Conservation (phyloP, 805 yeast genomes). For the Wickerhamomyces ciferrii region DNA sequence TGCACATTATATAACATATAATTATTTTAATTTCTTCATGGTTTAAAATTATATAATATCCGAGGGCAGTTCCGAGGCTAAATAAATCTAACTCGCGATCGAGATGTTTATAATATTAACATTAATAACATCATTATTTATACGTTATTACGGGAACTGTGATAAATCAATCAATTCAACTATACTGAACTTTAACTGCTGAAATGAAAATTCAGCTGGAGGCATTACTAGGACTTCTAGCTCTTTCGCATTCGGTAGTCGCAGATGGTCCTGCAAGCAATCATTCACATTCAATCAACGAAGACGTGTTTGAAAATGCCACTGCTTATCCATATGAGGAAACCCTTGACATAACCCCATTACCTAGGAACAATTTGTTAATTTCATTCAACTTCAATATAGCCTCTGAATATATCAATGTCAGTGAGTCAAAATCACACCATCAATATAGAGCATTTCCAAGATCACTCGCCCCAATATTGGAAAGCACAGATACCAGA, state of each 20-base stretch:
- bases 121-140: no score
- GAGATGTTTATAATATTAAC: not conserved
- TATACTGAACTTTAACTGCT: no score
- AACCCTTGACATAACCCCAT: constrained; percentile 55
- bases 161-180: not conserved
- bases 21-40: no score
- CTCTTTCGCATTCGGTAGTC: not conserved
- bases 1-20: no score
- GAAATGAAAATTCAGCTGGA: not conserved
- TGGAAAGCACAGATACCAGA: constrained; percentile 59
- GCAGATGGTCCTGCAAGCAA: not conserved
- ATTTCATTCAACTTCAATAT: constrained; percentile 68
- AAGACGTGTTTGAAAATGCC: not conserved
- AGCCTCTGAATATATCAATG: constrained; percentile 41
- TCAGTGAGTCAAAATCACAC: constrained; percentile 16
- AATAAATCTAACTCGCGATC: not conserved
- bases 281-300: not conserved
- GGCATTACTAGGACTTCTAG: not conserved
- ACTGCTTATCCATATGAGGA: constrained; percentile 48
- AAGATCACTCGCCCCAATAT: constrained; percentile 69
- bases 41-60: not conserved
- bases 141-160: no score
- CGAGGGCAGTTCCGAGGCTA: not conserved
- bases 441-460: constrained; percentile 72
- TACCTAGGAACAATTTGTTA: constrained; percentile 66